These are phyloP conservation scores for Heterobasidion parviporum DNA, from an alignment of 1,284 basidiomycete species.

Conservation along the genomic window DNA sequence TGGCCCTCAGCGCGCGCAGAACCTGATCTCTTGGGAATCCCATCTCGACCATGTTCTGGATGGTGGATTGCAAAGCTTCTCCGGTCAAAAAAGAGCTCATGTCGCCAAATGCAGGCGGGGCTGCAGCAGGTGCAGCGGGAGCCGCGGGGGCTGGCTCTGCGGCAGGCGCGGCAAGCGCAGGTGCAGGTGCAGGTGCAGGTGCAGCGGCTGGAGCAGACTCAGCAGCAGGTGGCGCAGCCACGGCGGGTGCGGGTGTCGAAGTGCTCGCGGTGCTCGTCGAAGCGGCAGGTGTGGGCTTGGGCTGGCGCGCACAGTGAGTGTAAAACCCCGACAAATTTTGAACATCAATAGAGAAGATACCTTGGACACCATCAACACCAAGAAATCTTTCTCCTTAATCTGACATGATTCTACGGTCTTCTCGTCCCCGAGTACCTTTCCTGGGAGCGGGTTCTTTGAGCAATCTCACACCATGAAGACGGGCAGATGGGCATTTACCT, in stretches of 20 bases:
- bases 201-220: constrained; percentile 20
- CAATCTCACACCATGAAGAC: background rate
- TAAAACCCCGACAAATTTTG: background rate
- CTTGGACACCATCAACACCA: constrained; percentile 98
- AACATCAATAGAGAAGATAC: constrained; percentile 32
- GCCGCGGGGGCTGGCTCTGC: constrained; percentile 24
- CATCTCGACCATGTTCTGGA: constrained; percentile 88
- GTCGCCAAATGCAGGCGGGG: constrained; percentile 32
- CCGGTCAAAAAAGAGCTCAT: constrained; percentile 66
- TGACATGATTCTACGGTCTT: constrained; percentile 85
- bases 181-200: constrained; percentile 21
- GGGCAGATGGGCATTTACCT: constrained; percentile 35
- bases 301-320: constrained; percentile 25
- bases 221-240: constrained; percentile 23
- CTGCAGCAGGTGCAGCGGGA: constrained; percentile 12
- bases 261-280: constrained; percentile 18
- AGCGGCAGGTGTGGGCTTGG: constrained; percentile 41
- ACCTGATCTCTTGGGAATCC: constrained; percentile 89
- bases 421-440: constrained; percentile 87
- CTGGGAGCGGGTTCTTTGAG: constrained; percentile 30
- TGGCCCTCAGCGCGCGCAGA: constrained; percentile 81
- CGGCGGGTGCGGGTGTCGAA: constrained; percentile 5
- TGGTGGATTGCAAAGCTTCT: constrained; percentile 62
- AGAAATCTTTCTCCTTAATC: constrained; percentile 98
- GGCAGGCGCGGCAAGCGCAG: constrained; percentile 26